A percentile compares a stretch with the other conserved stretches of the same genome.
These are phyloP conservation scores for Vaccinium vitisidaea DNA, from an alignment of 148 eudicot species.

Conservation along the genomic window DNA sequence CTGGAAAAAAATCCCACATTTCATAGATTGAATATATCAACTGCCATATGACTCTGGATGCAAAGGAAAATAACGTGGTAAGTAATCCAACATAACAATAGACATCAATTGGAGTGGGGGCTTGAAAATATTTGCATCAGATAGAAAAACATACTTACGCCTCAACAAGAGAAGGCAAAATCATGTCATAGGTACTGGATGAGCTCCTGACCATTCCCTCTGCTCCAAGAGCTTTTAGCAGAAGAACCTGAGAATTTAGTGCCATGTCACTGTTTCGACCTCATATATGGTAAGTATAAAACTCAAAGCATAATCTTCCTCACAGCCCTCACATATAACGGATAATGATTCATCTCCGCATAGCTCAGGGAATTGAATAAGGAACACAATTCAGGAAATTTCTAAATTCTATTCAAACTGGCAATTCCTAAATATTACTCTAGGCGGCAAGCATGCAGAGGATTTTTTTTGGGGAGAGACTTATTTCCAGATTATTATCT, in stretches of 20 bases:
- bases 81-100: slow-evolving; percentile 2
- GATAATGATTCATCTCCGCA: background rate
- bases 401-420: background rate
- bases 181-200: slow-evolving; percentile 49
- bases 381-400: background rate
- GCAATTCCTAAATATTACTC: background rate
- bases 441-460: background rate
- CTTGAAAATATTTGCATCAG: background rate
- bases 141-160: slow-evolving; percentile 46
- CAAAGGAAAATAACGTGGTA: slow-evolving; percentile 1
- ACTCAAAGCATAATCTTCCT: background rate
- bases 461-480: background rate
- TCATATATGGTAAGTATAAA: background rate
- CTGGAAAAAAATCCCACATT: slow-evolving; percentile 39
- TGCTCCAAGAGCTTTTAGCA: slow-evolving; percentile 68
- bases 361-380: background rate
- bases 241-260: slow-evolving; percentile 13
- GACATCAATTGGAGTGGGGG: background rate
- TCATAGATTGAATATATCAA: slow-evolving; percentile 66
- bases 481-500: background rate
- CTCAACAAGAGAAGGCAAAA: slow-evolving; percentile 67
- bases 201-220: slow-evolving; percentile 79
- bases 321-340: background rate
- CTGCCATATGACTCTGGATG: slow-evolving; percentile 56
- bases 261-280: background rate